Percentiles rank a stretch among this genome's conserved stretches.
Conservation (phyloP, 345 rosid genomes). For the Arabis alpina region DNA sequence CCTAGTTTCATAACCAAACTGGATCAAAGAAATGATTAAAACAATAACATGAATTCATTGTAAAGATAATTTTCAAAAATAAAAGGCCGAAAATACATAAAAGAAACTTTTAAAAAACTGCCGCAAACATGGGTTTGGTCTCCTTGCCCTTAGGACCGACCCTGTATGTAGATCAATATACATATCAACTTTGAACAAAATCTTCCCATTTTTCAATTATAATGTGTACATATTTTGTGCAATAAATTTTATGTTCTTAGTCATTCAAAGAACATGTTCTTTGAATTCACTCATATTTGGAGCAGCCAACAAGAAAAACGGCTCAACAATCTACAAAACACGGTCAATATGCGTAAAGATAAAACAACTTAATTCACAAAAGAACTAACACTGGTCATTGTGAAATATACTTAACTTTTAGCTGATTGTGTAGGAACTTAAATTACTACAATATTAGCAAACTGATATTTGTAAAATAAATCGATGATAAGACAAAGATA, state of each 20-base stretch:
- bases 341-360: not conserved
- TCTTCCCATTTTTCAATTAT: not conserved
- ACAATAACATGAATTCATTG: not conserved
- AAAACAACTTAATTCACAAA: not conserved
- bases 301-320: constrained; percentile 85
- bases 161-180: not conserved
- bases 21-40: not conserved
- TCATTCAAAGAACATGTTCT: constrained; percentile 78
- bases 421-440: constrained; percentile 51
- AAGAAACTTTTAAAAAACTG: too few relatives aligned
- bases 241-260: constrained; percentile 61
- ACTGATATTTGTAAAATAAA: too few relatives aligned
- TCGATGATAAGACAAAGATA: too few relatives aligned
- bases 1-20: constrained; percentile 28
- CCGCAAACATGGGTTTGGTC: too few relatives aligned
- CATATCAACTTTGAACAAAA: not conserved
- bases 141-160: too few relatives aligned
- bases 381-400: not conserved
- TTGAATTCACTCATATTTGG: constrained; percentile 95
- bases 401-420: constrained; percentile 48
- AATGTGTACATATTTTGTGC: constrained; percentile 52
- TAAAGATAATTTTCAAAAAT: too few relatives aligned
- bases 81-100: too few relatives aligned
- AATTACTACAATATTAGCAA: too few relatives aligned
- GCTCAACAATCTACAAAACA: constrained; percentile 61